phyloP scores from a whole-genome alignment of 1,284 basidiomycete species.

The Ustilago loliicola region DNA sequence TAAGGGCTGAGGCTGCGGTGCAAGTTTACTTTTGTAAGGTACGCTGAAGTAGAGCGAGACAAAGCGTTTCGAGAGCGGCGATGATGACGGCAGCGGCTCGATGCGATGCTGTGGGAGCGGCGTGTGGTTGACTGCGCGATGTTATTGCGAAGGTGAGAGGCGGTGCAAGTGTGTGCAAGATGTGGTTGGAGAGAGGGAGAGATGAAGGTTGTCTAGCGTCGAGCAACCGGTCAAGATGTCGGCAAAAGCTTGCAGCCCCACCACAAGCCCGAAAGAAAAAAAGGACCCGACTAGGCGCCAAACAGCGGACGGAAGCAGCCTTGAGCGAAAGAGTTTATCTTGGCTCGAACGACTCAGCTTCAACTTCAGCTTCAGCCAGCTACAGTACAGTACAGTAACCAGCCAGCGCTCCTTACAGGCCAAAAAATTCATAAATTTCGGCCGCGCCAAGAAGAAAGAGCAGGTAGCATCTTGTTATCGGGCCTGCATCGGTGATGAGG shows the following conservation, averaged over 20 bases:
- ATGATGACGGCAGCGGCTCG: conserved; percentile 1
- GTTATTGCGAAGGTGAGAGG: background rate
- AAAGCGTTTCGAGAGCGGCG: conserved; percentile 16
- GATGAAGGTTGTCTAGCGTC: background rate
- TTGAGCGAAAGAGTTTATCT: background rate
- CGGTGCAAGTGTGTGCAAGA: conserved; percentile 7
- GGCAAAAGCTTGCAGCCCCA: background rate
- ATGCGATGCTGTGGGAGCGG: background rate
- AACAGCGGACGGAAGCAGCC: background rate
- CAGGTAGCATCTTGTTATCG: background rate
- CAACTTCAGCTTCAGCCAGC: background rate
- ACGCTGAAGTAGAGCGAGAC: background rate
- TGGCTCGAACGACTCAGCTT: background rate
- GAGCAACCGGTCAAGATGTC: background rate
- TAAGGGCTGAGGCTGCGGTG: background rate
- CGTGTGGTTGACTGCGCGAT: background rate
- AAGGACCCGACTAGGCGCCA: background rate
- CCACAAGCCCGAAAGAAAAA: background rate
- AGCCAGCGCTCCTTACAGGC: background rate
- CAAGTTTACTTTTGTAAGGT: background rate
- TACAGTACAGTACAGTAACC: too few relatives aligned
- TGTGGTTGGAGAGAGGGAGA: background rate
- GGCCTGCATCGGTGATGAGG: background rate
- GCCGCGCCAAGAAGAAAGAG: conserved; percentile 16
- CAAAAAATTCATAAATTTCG: conserved; percentile 2